A percentile compares a stretch with the other conserved stretches of the same genome.
phyloP scores from a whole-genome alignment of 306 rosid species.

The Castanea mollissima region DNA sequence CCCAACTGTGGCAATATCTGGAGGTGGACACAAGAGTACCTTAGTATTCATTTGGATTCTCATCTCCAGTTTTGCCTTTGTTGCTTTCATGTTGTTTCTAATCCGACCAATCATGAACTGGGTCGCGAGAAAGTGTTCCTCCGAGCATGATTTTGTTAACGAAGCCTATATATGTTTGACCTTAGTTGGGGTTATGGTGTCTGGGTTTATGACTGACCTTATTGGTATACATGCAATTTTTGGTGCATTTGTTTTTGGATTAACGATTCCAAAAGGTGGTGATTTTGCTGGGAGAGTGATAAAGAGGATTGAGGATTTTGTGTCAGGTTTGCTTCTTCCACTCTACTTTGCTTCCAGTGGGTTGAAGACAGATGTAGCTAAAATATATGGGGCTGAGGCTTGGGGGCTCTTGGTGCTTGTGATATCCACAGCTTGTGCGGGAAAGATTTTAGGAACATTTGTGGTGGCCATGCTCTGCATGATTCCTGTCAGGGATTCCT shows the following conservation, averaged over 20 bases:
- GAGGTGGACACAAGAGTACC: slow-evolving; percentile 47
- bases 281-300: slow-evolving; percentile 52
- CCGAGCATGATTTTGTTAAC: slow-evolving; percentile 35
- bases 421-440: slow-evolving; percentile 62
- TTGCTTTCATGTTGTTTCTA: slow-evolving; percentile 53
- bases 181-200: slow-evolving; percentile 57
- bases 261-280: slow-evolving; percentile 70
- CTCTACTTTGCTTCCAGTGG: slow-evolving; percentile 88
- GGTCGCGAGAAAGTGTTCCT: slow-evolving; percentile 42
- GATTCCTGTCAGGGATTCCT: slow-evolving; percentile 65
- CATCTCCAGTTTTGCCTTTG: slow-evolving; percentile 54
- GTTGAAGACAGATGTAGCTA: slow-evolving; percentile 74
- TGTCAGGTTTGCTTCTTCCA: slow-evolving; percentile 70
- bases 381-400: slow-evolving; percentile 46
- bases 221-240: slow-evolving; percentile 84
- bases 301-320: slow-evolving; percentile 77
- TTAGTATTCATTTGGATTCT: slow-evolving; percentile 66
- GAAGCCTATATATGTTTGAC: slow-evolving; percentile 72
- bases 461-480: slow-evolving; percentile 54
- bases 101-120: slow-evolving; percentile 61
- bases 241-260: slow-evolving; percentile 80
- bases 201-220: slow-evolving; percentile 70
- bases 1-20: slow-evolving; percentile 63
- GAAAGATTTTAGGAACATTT: slow-evolving; percentile 80
- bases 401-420: slow-evolving; percentile 75